phyloP scores from a whole-genome alignment of 768 basidiomycete genomes.

The Tephrocybe sp. region DNA sequence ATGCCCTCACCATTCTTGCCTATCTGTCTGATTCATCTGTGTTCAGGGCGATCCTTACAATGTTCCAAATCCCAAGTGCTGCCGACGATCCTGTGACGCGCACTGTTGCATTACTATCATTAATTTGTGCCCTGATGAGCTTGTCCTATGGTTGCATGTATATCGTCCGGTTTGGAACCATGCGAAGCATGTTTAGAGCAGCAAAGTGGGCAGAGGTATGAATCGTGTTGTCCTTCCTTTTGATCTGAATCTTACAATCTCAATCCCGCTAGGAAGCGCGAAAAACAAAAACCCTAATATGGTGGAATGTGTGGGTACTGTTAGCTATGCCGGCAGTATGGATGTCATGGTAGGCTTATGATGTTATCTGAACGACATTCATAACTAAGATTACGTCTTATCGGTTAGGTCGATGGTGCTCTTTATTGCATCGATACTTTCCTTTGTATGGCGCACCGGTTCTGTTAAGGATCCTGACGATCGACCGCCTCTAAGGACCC shows the following conservation, averaged over 20 bases:
- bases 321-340: constrained; percentile 67
- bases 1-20: constrained; percentile 11
- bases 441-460: constrained; percentile 73
- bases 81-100: constrained; percentile 61
- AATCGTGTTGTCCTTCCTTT: not conserved
- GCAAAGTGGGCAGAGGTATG: constrained; percentile 71
- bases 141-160: constrained; percentile 73
- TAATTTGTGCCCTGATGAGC: constrained; percentile 69
- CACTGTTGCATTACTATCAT: constrained; percentile 60
- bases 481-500: constrained; percentile 35
- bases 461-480: constrained; percentile 38
- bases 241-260: not conserved
- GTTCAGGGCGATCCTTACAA: constrained; percentile 64
- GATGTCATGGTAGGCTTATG: constrained; percentile 58
- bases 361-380: too few relatives aligned
- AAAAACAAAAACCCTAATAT: constrained; percentile 26
- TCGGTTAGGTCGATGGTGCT: constrained; percentile 43
- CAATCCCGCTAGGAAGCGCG: constrained; percentile 51
- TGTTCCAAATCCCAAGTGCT: constrained; percentile 60
- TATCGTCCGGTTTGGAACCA: constrained; percentile 68
- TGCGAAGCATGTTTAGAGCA: constrained; percentile 72
- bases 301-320: constrained; percentile 65
- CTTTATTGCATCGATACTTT: constrained; percentile 61
- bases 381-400: too few relatives aligned
- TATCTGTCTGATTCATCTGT: not conserved